A percentile compares a stretch with the other conserved stretches of the same genome.
Conservation (phyloP, 1,284 basidiomycete genomes). For the Leccinum subrobustum region DNA sequence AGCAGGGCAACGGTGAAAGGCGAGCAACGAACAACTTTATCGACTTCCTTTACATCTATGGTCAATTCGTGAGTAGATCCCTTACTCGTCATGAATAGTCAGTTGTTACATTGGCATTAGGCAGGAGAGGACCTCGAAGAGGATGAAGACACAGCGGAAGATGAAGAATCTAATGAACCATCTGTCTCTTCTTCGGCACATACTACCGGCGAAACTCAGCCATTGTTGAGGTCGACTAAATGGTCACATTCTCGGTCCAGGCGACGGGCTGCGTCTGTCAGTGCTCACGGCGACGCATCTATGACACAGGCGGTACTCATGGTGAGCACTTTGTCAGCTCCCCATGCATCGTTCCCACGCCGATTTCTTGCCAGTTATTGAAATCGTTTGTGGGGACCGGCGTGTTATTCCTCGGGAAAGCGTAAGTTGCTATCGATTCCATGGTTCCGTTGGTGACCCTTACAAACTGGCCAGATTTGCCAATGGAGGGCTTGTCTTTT, state of each 20-base stretch:
- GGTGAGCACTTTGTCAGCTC: slow-evolving; percentile 46
- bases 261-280: slow-evolving; percentile 54
- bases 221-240: slow-evolving; percentile 37
- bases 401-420: slow-evolving; percentile 94
- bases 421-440: slow-evolving; percentile 38
- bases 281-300: slow-evolving; percentile 78
- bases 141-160: slow-evolving; percentile 56
- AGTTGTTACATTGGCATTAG: slow-evolving; percentile 39
- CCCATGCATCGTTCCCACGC: slow-evolving; percentile 9
- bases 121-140: slow-evolving; percentile 95
- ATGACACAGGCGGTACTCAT: slow-evolving; percentile 89
- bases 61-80: slow-evolving; percentile 80
- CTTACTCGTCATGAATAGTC: neutral
- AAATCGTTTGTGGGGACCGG: slow-evolving; percentile 98
- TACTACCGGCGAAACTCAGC: slow-evolving; percentile 41
- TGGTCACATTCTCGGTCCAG: slow-evolving; percentile 49
- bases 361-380: slow-evolving; percentile 56
- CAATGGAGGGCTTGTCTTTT: slow-evolving; percentile 96
- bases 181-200: slow-evolving; percentile 21
- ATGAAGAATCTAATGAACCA: slow-evolving; percentile 38
- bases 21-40: slow-evolving; percentile 82
- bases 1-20: slow-evolving; percentile 63
- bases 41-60: slow-evolving; percentile 90
- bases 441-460: slow-evolving; percentile 1
- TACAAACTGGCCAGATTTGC: slow-evolving; percentile 64